A percentile compares a stretch with the other conserved stretches of the same genome.
phyloP scores from a whole-genome alignment of 1,284 basidiomycete species.

The Sparassis latifolia region DNA sequence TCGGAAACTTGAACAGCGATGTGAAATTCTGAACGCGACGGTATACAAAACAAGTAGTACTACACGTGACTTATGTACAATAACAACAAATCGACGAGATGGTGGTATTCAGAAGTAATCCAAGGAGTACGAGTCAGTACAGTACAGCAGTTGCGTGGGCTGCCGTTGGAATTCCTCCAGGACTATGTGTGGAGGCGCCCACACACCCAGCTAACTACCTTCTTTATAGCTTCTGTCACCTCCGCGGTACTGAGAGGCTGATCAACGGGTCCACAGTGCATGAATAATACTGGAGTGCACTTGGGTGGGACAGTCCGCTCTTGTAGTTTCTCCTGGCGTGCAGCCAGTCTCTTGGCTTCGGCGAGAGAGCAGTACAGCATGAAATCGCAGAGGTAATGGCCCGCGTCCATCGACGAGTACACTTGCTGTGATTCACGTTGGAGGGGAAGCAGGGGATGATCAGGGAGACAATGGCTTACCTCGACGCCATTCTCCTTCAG shows the following conservation, averaged over 20 bases:
- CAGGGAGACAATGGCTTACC: conserved; percentile 33
- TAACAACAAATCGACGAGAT: too few relatives aligned
- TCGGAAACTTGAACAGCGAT: too few relatives aligned
- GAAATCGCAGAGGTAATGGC: conserved; percentile 74
- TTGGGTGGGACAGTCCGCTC: conserved; percentile 37
- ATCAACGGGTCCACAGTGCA: conserved; percentile 64
- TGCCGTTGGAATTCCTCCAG: too few relatives aligned
- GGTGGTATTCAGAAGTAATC: too few relatives aligned
- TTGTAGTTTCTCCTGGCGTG: conserved; percentile 44
- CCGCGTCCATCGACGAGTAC: conserved; percentile 70
- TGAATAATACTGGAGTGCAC: conserved; percentile 47
- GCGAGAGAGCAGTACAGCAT: conserved; percentile 76
- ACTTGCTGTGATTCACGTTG: conserved; percentile 38
- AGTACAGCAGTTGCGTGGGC: too few relatives aligned
- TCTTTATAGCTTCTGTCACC: conserved; percentile 58
- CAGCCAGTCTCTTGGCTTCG: conserved; percentile 49
- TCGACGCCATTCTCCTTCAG: conserved; percentile 52
- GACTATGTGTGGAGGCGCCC: conserved; percentile 20
- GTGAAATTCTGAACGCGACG: too few relatives aligned
- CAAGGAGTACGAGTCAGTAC: too few relatives aligned
- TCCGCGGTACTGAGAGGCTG: conserved; percentile 57
- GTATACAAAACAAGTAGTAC: too few relatives aligned
- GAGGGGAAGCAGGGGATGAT: not conserved
- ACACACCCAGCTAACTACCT: conserved; percentile 53
- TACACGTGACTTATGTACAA: too few relatives aligned